A percentile compares a stretch with the other conserved stretches of the same genome.
Conservation (phyloP, 345 rosid species). For the Bruguiera gymnorhiza region DNA sequence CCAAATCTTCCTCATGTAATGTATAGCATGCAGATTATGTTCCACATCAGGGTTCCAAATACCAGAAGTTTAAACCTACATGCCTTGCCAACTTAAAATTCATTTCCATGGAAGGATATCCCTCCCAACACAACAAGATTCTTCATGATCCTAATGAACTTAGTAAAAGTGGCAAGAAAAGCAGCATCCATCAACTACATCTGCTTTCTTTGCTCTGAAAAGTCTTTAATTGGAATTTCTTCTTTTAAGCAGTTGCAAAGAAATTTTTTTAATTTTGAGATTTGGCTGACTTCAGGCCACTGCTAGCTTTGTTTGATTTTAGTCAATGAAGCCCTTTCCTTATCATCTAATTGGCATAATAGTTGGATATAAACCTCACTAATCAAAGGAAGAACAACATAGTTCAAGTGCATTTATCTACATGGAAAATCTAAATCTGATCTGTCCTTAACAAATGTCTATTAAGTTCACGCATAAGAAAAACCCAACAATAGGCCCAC, state of each 20-base stretch:
- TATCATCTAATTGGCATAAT: neutral
- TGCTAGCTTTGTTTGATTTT: neutral
- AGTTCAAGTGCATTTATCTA: neutral
- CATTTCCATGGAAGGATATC: no score
- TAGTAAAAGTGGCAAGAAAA: no score
- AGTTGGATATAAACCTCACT: neutral
- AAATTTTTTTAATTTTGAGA: neutral
- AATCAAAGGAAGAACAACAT: neutral
- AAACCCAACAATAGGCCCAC: constrained; percentile 13
- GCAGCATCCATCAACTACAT: neutral
- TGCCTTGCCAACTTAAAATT: no score
- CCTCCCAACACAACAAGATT: no score
- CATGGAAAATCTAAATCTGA: neutral
- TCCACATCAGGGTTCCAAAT: no score
- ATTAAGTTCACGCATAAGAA: neutral
- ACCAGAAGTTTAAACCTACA: no score
- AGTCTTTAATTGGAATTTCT: neutral
- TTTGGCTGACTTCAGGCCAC: neutral
- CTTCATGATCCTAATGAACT: no score
- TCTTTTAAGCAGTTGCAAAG: neutral
- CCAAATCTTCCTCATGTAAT: neutral
- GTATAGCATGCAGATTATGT: no score
- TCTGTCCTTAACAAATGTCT: neutral
- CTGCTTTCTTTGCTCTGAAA: neutral
- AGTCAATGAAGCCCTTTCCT: neutral